A percentile compares a stretch with the other conserved stretches of the same genome.
Conservation (phyloP, 78 protist genomes). For the Chrysochromulina parva region DNA sequence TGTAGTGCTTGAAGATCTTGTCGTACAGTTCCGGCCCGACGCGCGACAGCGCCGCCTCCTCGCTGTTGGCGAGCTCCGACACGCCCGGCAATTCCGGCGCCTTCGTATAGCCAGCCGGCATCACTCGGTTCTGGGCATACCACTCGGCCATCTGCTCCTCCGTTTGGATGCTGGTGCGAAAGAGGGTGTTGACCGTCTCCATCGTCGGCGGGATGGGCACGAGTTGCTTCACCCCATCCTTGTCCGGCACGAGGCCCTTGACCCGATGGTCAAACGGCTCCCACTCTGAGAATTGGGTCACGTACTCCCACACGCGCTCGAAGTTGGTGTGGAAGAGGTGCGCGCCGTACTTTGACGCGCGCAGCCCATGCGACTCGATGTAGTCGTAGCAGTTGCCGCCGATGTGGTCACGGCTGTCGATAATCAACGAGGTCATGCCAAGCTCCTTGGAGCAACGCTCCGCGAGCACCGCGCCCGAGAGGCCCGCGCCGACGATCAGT, state of each 20-base stretch:
- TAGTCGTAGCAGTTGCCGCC: slow-evolving; percentile 62
- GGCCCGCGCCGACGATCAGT: slow-evolving; percentile 43
- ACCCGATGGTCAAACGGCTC: slow-evolving; percentile 45
- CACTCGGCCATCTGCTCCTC: slow-evolving; percentile 43
- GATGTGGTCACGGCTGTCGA: slow-evolving; percentile 54
- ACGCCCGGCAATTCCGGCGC: neutral
- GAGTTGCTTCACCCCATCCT: slow-evolving; percentile 36
- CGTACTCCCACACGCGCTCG: slow-evolving; percentile 48
- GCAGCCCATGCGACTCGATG: slow-evolving; percentile 17
- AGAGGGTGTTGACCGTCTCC: slow-evolving; percentile 24
- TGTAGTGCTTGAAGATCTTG: slow-evolving; percentile 56
- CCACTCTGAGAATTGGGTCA: neutral
- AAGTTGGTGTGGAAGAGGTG: slow-evolving; percentile 62
- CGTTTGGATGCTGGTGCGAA: slow-evolving; percentile 2
- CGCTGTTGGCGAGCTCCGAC: slow-evolving; percentile 17
- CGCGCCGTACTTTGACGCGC: slow-evolving; percentile 45
- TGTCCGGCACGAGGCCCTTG: slow-evolving; percentile 37
- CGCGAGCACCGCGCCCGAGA: slow-evolving; percentile 47
- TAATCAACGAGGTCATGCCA: slow-evolving; percentile 26
- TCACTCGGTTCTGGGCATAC: slow-evolving; percentile 32
- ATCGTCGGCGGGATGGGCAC: slow-evolving; percentile 47
- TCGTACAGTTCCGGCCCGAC: slow-evolving; percentile 57
- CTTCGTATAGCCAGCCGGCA: slow-evolving; percentile 6
- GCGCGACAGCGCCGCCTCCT: slow-evolving; percentile 46
- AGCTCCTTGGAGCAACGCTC: slow-evolving; percentile 47